phyloP scores from a whole-genome alignment of 129 eudicot genomes.

The Calendula officinalis region DNA sequence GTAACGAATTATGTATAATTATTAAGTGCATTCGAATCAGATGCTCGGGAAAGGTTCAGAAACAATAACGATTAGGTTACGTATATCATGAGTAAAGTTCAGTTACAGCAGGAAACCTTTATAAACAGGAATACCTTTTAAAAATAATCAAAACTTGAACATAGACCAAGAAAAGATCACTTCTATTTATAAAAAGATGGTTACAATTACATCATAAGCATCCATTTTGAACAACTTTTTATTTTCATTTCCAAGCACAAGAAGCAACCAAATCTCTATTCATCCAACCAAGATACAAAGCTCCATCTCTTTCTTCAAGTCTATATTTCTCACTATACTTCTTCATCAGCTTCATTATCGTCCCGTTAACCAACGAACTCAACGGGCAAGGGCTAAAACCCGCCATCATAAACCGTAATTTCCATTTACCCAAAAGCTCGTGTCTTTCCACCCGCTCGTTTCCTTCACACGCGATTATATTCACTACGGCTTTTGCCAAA shows the following conservation, averaged over 20 bases:
- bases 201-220: neutral
- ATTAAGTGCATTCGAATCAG: too few relatives aligned
- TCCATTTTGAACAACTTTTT: neutral
- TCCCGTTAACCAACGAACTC: slow-evolving; percentile 62
- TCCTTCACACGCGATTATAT: slow-evolving; percentile 80
- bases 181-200: slow-evolving; percentile 19
- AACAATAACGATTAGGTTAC: too few relatives aligned
- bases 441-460: slow-evolving; percentile 75
- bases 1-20: neutral
- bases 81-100: too few relatives aligned
- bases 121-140: too few relatives aligned
- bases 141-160: slow-evolving; percentile 5
- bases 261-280: slow-evolving; percentile 74
- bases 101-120: too few relatives aligned
- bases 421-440: slow-evolving; percentile 84
- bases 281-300: slow-evolving; percentile 78
- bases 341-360: slow-evolving; percentile 48
- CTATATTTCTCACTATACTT: slow-evolving; percentile 63
- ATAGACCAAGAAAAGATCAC: slow-evolving; percentile 4
- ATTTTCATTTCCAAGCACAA: slow-evolving; percentile 65
- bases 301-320: slow-evolving; percentile 74
- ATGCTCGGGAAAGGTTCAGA: too few relatives aligned
- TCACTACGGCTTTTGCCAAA: slow-evolving; percentile 69
- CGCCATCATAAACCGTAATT: slow-evolving; percentile 68
- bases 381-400: slow-evolving; percentile 74